Base-by-base conservation (phyloP, 225 moss, liverwort and hornwort genomes). In the Anthoceros angustus region DNA sequence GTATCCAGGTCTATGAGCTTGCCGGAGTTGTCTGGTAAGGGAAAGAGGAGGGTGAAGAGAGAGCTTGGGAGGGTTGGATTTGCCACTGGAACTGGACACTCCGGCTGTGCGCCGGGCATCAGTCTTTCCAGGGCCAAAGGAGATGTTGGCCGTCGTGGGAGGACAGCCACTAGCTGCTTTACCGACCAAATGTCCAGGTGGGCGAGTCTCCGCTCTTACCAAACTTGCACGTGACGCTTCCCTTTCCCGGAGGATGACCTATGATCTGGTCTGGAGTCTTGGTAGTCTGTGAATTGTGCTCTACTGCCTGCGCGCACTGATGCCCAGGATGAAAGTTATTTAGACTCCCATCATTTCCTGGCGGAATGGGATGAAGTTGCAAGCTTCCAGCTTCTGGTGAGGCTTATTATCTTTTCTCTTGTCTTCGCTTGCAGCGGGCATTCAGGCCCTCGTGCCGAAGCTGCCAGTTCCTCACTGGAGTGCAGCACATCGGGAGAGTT, bases 401-500 rank as follows among this genome's bases (percentile, higher is more conserved):
- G 16, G 45, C 45, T 18, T 7, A 55, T 55, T 12, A 23, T 15
- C 0, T 23, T 0, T 7, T 9, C 23, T 18, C 18, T 48, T 0
- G 55, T 20, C 23, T 20, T 55, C n/a, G 18, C 1, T 55, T 55
- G 55, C 55, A 55, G 55, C n/a, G 23, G 23, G 7, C n/a, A 15
- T 0, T 9, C 55, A 7, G 7, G 12, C 23, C 55, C 55, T 5
- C 18, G 55, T 18, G 55, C 55, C 2, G 55, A 55, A 55, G 55
- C 55, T 7, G 23, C 8, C 55, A 55, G 18, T 55, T 20, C 12
- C 14, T 55, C 55, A 18, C 14, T 55, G 55, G 55, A 55, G 14
- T 55, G 55, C 55, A 55, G 55, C 55, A 55, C 55, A 8, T 55
- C 55, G 18, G 55, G 55, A 18, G 55, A 55, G 55, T 55, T 42